These are phyloP conservation scores for Rhizophora apiculata DNA, from an alignment of 345 rosid genomes.

Conservation along the genomic window DNA sequence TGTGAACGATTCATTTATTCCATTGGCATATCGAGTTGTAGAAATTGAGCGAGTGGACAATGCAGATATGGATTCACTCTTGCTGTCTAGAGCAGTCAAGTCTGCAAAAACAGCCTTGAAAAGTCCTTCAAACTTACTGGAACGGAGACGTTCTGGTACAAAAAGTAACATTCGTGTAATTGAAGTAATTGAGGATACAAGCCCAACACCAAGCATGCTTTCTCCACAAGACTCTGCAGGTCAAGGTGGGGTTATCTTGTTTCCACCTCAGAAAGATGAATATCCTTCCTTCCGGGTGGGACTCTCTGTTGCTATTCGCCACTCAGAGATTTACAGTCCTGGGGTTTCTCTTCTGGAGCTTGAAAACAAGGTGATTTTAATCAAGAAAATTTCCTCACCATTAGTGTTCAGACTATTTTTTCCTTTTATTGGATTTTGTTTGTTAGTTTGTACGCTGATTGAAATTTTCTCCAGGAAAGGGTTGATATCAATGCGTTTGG, in stretches of 20 bases:
- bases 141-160: conserved; percentile 42
- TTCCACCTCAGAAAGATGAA: conserved; percentile 80
- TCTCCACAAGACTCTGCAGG: conserved; percentile 89
- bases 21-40: conserved; percentile 78
- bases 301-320: conserved; percentile 72
- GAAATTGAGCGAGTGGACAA: conserved; percentile 74
- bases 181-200: conserved; percentile 83
- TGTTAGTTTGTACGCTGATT: conserved; percentile 4
- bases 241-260: conserved; percentile 60
- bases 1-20: conserved; percentile 66
- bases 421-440: not conserved
- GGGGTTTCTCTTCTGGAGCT: conserved; percentile 95
- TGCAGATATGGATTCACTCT: conserved; percentile 56
- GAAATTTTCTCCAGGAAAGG: conserved; percentile 62
- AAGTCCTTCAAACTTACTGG: conserved; percentile 52
- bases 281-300: conserved; percentile 73
- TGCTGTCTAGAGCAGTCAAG: conserved; percentile 66
- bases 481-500: conserved; percentile 76
- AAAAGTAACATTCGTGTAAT: conserved; percentile 70
- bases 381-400: not conserved
- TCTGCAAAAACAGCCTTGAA: conserved; percentile 54
- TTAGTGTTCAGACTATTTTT: conserved; percentile 1
- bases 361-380: conserved; percentile 78
- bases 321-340: conserved; percentile 75
- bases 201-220: conserved; percentile 90